Evolutionary conservation across 306 rosid genomes (phyloP).

Genomic region (Lathyrus sativus): DNA sequence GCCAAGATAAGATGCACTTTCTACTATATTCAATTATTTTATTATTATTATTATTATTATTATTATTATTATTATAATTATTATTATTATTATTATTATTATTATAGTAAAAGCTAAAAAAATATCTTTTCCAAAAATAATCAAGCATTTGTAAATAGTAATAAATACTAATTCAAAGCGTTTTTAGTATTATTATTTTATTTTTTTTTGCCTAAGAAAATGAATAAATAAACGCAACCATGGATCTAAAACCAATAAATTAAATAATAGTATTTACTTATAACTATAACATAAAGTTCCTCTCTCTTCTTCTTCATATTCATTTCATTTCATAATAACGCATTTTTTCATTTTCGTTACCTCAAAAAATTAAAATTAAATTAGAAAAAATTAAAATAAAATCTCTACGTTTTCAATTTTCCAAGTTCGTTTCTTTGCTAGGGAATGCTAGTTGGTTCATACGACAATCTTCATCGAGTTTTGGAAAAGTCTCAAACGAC

Average conservation of each 20-base stretch:
- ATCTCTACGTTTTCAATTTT: background rate
- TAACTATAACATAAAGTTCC: background rate
- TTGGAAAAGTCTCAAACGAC: conserved; percentile 1
- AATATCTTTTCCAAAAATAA: background rate
- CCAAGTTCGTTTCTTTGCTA: background rate
- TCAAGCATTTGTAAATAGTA: background rate
- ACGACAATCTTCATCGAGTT: background rate
- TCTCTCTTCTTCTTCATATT: background rate
- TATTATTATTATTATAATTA: background rate
- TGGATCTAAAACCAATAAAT: background rate
- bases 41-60: background rate
- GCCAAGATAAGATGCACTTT: conserved; percentile 2
- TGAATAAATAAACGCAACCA: background rate
- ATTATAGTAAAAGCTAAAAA: too few relatives aligned
- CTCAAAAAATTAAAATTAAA: background rate
- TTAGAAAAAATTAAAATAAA: background rate
- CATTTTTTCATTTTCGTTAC: background rate
- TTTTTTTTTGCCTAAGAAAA: background rate
- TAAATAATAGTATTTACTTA: background rate
- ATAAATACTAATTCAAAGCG: background rate
- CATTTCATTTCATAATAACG: conserved; percentile 16
- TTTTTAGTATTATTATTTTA: too few relatives aligned
- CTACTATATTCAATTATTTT: background rate
- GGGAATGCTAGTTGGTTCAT: background rate
- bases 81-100: background rate